A percentile compares a stretch with the other conserved stretches of the same genome.
These are phyloP conservation scores for Fusarium mangiferae DNA, from an alignment of 2,329 filamentous ascomycete species.

Conservation along the genomic window DNA sequence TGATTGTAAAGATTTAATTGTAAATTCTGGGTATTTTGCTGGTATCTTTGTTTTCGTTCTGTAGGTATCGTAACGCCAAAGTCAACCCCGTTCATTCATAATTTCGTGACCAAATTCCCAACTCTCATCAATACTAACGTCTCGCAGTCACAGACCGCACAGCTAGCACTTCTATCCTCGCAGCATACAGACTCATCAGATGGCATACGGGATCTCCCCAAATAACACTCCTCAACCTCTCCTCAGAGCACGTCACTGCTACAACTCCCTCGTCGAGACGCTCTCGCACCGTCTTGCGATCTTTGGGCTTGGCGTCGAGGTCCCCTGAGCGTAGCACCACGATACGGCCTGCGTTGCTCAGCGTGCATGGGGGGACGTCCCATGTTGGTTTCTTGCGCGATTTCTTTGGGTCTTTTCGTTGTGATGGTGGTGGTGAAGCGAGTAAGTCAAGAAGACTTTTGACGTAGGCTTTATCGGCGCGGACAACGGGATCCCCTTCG, in stretches of 20 bases:
- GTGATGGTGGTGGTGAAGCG: slow-evolving; percentile 60
- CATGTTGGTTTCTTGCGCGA: slow-evolving; percentile 59
- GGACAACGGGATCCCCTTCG: slow-evolving; percentile 83
- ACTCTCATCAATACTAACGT: neutral
- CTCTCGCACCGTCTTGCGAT: slow-evolving; percentile 61
- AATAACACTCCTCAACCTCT: slow-evolving; percentile 74
- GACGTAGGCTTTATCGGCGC: slow-evolving; percentile 82
- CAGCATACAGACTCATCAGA: slow-evolving; percentile 81
- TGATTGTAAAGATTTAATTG: neutral
- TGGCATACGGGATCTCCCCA: slow-evolving; percentile 87
- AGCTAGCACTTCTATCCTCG: slow-evolving; percentile 76
- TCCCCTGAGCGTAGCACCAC: slow-evolving; percentile 71
- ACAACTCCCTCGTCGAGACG: slow-evolving; percentile 69
- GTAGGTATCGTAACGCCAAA: slow-evolving; percentile 29
- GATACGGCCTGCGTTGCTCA: slow-evolving; percentile 77
- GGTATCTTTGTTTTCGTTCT: slow-evolving; percentile 20
- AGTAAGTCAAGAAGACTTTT: slow-evolving; percentile 78
- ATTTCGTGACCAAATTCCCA: slow-evolving; percentile 12
- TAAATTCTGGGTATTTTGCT: slow-evolving; percentile 11
- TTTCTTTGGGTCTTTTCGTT: slow-evolving; percentile 23
- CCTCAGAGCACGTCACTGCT: slow-evolving; percentile 74
- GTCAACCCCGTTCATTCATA: slow-evolving; percentile 1
- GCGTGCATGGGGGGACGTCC: slow-evolving; percentile 71
- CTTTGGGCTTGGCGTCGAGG: slow-evolving; percentile 49
- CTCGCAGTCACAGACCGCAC: slow-evolving; percentile 60